phyloP scores from a whole-genome alignment of 2,329 filamentous ascomycete genomes.

The Microsporum ferrugineum region DNA sequence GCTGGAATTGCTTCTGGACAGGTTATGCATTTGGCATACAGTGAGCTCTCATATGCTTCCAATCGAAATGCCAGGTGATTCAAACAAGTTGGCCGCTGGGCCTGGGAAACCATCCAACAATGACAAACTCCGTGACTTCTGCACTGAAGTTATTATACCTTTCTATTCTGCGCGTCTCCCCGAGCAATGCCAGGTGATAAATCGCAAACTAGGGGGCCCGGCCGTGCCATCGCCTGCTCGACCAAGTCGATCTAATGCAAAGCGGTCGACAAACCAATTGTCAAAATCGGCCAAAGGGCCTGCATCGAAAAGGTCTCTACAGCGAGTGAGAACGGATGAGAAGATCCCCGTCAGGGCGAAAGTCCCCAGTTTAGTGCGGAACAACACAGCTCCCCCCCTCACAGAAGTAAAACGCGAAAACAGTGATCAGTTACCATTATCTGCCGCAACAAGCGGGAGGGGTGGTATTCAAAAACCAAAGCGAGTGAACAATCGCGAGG shows the following conservation, averaged over 20 bases:
- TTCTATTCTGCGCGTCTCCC: slow-evolving; percentile 40
- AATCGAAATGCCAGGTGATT: slow-evolving; percentile 19
- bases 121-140: slow-evolving; percentile 40
- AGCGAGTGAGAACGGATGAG: slow-evolving; percentile 38
- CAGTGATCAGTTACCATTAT: slow-evolving; percentile 30
- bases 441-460: slow-evolving; percentile 23
- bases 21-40: slow-evolving; percentile 42
- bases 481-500: slow-evolving; percentile 38
- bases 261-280: slow-evolving; percentile 17
- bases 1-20: slow-evolving; percentile 38
- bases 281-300: slow-evolving; percentile 19
- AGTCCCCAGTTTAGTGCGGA: slow-evolving; percentile 31
- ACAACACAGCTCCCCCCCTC: slow-evolving; percentile 35
- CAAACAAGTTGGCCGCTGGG: slow-evolving; percentile 21
- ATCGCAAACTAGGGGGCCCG: slow-evolving; percentile 38
- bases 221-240: slow-evolving; percentile 27
- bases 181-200: slow-evolving; percentile 36
- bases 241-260: slow-evolving; percentile 24
- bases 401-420: slow-evolving; percentile 32
- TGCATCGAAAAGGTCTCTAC: slow-evolving; percentile 25
- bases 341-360: slow-evolving; percentile 23
- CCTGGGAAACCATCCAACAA: slow-evolving; percentile 28
- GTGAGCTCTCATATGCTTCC: slow-evolving; percentile 29
- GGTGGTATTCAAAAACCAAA: slow-evolving; percentile 35
- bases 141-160: slow-evolving; percentile 40